phyloP scores from a whole-genome alignment of 805 yeast species.

The Pichia rugopelliculosa region DNA sequence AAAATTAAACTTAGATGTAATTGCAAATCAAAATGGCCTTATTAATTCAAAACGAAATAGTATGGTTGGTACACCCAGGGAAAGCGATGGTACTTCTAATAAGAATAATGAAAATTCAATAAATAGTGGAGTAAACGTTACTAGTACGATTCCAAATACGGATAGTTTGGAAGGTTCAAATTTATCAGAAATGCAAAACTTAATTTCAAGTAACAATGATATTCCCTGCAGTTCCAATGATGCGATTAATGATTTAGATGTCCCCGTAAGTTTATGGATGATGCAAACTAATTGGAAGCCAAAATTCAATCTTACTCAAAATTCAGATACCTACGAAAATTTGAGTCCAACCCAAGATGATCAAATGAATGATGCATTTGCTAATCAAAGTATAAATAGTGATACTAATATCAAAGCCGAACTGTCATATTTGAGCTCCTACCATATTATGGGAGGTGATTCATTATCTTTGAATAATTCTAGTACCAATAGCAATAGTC shows the following conservation, averaged over 20 bases:
- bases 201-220: neutral
- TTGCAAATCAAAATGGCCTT: neutral
- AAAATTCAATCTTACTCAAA: constrained; percentile 5
- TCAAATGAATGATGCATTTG: neutral
- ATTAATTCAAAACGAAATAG: neutral
- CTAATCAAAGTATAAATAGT: neutral
- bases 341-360: neutral
- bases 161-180: neutral
- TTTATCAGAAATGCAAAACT: neutral
- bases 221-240: too few relatives aligned
- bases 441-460: neutral
- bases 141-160: neutral
- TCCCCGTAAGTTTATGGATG: constrained; percentile 10
- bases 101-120: neutral
- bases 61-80: too few relatives aligned
- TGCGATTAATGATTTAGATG: neutral
- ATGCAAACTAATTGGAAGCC: constrained; percentile 15
- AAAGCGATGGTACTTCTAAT: neutral
- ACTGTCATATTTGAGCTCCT: neutral
- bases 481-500: neutral
- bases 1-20: constrained; percentile 13
- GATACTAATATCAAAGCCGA: neutral
- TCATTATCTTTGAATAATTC: neutral
- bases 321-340: neutral
- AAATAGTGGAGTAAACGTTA: neutral